Percentiles rank a stretch among this genome's conserved stretches.
Conservation (phyloP, 2,329 filamentous ascomycete species). For the Neonectria ditissima region DNA sequence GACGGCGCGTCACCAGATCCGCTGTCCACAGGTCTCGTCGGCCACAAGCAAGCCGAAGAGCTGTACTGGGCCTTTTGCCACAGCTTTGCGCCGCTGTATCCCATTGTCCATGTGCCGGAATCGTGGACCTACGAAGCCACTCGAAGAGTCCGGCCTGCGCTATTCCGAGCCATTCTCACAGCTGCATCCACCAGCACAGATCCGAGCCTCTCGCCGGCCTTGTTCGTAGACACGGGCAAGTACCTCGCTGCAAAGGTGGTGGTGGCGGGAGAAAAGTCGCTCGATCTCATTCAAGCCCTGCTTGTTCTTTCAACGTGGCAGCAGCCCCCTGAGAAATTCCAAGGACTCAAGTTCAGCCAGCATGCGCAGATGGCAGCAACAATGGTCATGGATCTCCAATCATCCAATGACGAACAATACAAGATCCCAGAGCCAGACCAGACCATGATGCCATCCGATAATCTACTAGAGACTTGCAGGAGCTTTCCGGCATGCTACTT, state of each 20-base stretch:
- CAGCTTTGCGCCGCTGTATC: conserved; percentile 18
- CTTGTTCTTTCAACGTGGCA: conserved; percentile 33
- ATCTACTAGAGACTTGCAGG: conserved; percentile 11
- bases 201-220: conserved; percentile 16
- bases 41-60: conserved; percentile 6
- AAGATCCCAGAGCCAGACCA: background rate
- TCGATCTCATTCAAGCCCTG: conserved; percentile 31
- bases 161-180: conserved; percentile 26
- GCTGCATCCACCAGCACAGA: conserved; percentile 16
- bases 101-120: conserved; percentile 17
- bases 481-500: conserved; percentile 25
- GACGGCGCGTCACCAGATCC: conserved; percentile 9
- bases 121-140: conserved; percentile 11
- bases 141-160: conserved; percentile 13
- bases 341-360: conserved; percentile 33
- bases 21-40: conserved; percentile 15
- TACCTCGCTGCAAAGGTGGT: conserved; percentile 29
- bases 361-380: conserved; percentile 32
- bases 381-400: conserved; percentile 32
- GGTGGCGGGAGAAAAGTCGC: conserved; percentile 29
- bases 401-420: conserved; percentile 28
- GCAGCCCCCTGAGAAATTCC: conserved; percentile 28
- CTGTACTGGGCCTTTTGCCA: conserved; percentile 22
- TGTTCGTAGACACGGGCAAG: conserved; percentile 30
- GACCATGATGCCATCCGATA: background rate